Percentiles rank a stretch among this genome's conserved stretches.
Evolutionary conservation across 176 grass and related monocot species (phyloP).

Genomic region (Rhynchospora tenuis): DNA sequence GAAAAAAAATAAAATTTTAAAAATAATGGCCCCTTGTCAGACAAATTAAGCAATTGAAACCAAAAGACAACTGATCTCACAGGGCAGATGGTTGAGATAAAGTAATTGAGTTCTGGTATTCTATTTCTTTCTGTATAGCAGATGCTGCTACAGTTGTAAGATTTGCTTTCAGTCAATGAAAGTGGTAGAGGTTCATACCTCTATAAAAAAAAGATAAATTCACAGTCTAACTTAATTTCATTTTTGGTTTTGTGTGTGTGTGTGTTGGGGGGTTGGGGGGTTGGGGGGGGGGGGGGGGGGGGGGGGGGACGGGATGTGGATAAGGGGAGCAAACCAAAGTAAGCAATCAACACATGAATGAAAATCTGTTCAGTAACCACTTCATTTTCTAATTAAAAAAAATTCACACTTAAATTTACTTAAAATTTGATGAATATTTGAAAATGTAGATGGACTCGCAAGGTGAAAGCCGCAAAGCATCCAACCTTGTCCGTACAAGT

Average conservation of each 20-base stretch:
- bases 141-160: no score
- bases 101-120: no score
- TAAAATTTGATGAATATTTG: neutral
- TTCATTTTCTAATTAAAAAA: neutral
- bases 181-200: no score
- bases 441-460: neutral
- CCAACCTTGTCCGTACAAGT: constrained; percentile 20
- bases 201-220: no score
- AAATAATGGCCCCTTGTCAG: neutral
- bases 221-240: no score
- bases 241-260: no score
- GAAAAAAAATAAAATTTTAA: neutral
- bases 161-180: no score
- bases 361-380: neutral
- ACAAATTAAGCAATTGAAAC: neutral
- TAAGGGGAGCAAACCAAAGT: neutral
- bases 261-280: no score
- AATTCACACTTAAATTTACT: neutral
- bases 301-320: no score
- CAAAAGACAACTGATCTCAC: neutral
- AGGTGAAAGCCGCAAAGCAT: neutral
- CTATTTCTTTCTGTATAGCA: no score
- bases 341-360: neutral
- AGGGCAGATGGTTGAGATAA: no score
- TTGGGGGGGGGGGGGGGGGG: no score